A percentile compares a stretch with the other conserved stretches of the same genome.
These are phyloP conservation scores for Tetracentron sinense DNA, from an alignment of 164 flowering plant genomes.

Conservation along the genomic window DNA sequence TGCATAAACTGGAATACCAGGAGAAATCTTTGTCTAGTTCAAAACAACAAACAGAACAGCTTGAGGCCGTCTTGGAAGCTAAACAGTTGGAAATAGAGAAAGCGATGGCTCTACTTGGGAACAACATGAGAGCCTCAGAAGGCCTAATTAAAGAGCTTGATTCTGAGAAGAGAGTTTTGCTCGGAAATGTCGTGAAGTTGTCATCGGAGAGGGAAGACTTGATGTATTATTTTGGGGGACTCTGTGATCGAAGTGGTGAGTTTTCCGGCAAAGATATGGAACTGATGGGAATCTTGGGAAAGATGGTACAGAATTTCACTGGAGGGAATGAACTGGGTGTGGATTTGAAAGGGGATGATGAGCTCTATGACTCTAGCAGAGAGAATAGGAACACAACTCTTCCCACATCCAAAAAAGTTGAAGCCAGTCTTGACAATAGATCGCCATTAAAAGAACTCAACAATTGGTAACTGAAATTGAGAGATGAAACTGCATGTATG, in stretches of 20 bases:
- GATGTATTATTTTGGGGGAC: conserved; percentile 8
- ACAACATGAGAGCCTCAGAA: conserved; percentile 11
- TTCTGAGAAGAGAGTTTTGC: conserved; percentile 17
- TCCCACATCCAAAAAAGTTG: conserved; percentile 15
- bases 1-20: conserved; percentile 23
- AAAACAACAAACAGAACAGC: conserved; percentile 19
- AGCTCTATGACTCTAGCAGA: conserved; percentile 4
- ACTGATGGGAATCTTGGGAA: conserved; percentile 27
- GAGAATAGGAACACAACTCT: conserved; percentile 10
- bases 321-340: conserved; percentile 1
- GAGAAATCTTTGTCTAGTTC: conserved; percentile 16
- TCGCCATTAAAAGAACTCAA: conserved; percentile 32
- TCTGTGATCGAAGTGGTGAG: conserved; percentile 17
- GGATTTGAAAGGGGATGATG: conserved; percentile 9
- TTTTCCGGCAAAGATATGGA: conserved; percentile 24
- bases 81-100: conserved; percentile 22
- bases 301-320: conserved; percentile 17
- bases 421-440: conserved; percentile 18
- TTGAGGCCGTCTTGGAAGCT: conserved; percentile 29
- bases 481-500: conserved; percentile 1
- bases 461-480: conserved; percentile 5
- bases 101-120: conserved; percentile 14
- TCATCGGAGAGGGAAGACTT: conserved; percentile 26
- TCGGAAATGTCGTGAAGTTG: conserved; percentile 23
- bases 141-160: conserved; percentile 17